Evolutionary conservation across 2,329 filamentous ascomycete species (phyloP), one percentile per base, ranked within the genome.

Genomic region (Thielaviopsis cerberus): DNA sequence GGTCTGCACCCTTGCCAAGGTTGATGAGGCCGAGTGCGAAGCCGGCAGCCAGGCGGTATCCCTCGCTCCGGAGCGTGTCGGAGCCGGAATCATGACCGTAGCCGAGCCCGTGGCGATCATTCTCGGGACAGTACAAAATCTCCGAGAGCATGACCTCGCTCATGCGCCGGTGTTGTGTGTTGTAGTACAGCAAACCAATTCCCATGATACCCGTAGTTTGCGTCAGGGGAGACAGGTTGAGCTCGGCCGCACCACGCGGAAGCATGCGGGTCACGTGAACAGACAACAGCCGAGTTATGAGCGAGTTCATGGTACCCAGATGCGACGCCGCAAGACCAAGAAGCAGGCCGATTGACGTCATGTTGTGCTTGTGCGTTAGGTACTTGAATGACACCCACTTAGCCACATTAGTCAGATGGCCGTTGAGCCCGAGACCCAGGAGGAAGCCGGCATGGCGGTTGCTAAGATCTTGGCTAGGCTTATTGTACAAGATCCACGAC

Each of bases 371-470:
- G 1, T 92, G 91, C 0, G 92, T 98, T n/a, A 98, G 74, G 64
- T 98, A 98, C 67, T 96, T 97, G 77, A 97, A 98, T 8, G 90
- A 91, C 51, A 98, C 85, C 91, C 92, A 98, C 72, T 97, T 97
- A 2, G 92, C 92, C 26, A 98, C 79, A 7, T 82, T 85, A 64
- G 88, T 92, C n/a, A 98, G 74, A 70, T 98, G 94, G 0, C 92
- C 94, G 64, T 96, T 96, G 24, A 98, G 74, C 3, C 92, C 92
- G 4, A 98, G 76, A 4, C 89, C 92, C 0, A 98, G 76, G 51
- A 98, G 72, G 62, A 98, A 92, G 0, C 92, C 92, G 27, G 92
- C 94, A 68, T 98, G 92, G n/a, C 92, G 81, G 67, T 97, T 96
- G 62, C 86, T 96, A 15, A 96, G 76, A 57, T 98, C 92, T 41